Evolutionary conservation across 164 flowering plant genomes (phyloP).

Genomic region (Taxillus chinensis): DNA sequence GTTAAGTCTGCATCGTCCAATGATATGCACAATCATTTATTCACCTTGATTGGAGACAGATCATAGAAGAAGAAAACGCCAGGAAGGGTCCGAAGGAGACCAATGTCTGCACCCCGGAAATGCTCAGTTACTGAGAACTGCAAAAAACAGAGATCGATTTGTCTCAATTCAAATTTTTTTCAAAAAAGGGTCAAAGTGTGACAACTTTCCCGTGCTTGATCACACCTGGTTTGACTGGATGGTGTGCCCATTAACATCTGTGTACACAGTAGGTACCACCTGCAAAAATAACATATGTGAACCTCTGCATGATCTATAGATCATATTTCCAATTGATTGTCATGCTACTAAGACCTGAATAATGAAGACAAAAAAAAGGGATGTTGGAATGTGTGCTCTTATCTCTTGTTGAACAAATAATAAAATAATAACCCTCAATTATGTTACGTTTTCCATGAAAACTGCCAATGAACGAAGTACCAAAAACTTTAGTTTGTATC

Average conservation of each 20-base stretch:
- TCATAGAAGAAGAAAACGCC: conserved; percentile 78
- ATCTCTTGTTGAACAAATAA: too few species aligned
- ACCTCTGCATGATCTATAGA: too few species aligned
- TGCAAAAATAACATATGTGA: conserved; percentile 13
- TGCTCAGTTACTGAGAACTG: conserved; percentile 85
- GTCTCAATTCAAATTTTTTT: conserved; percentile 2
- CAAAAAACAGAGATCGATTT: conserved; percentile 3
- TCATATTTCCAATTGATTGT: too few species aligned
- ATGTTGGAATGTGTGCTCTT: too few species aligned
- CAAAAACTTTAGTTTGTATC: too few species aligned
- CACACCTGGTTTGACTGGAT: conserved; percentile 64
- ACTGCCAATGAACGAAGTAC: too few species aligned
- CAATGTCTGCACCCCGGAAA: conserved; percentile 32
- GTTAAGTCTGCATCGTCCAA: neutral
- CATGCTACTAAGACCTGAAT: too few species aligned
- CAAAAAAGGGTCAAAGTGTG: neutral
- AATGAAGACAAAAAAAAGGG: too few species aligned
- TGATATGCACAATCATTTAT: neutral
- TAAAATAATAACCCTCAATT: too few species aligned
- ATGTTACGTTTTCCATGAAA: too few species aligned
- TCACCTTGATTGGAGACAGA: conserved; percentile 74
- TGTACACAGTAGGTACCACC: conserved; percentile 91
- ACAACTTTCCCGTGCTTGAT: neutral
- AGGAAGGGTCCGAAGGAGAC: conserved; percentile 30
- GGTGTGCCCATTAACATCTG: conserved; percentile 51